Evolutionary conservation across 1,139 yeast species (phyloP), one percentile per base, ranked within the genome.

Genomic region (Suhomyces ambrosiae): DNA sequence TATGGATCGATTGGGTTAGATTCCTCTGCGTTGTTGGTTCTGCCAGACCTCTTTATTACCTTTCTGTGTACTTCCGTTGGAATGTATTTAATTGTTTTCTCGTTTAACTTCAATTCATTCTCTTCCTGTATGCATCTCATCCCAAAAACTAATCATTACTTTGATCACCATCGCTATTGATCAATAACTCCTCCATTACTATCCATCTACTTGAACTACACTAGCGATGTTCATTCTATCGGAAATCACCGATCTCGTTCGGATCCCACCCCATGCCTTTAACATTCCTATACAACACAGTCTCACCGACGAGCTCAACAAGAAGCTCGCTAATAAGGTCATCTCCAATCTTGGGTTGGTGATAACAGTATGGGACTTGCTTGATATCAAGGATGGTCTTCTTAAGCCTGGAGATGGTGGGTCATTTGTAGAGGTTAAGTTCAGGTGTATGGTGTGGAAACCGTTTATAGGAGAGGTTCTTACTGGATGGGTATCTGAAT

Each of bases 391-490:
- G 38, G 97, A 92, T 52, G 98, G 97, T 2, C 71, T 87, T 44
- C 71, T 92, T 46, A 84, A 82, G 52, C 96, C 96, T 2, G 97
- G 98, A n/a, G 97, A 92, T 60, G 98, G 98, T 5, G 89, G 92
- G 1, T 76, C 92, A 2, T 90, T 74, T 52, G 82, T 89, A 30
- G 86, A 82, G 45, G 86, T 85, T 12, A 74, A 69, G 39, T 87
- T 89, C 55, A 65, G 97, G 37, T 71, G 86, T 34, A 70, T 90
- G 13, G 84, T 92, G 2, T 92, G 95, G 74, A 84, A 92, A 49
- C 98, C 98, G 1, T 89, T 90, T 60, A 81, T 87, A 1, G 98
- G 98, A 3, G 98, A 92, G 56, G 77, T 90, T n/a, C 62, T 92
- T 25, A 83, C 89, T 0, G 99, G 99, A 2, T 87, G 95, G 90